phyloP scores from a whole-genome alignment of 73 alveolate species.

The Tetrahymena borealis region DNA sequence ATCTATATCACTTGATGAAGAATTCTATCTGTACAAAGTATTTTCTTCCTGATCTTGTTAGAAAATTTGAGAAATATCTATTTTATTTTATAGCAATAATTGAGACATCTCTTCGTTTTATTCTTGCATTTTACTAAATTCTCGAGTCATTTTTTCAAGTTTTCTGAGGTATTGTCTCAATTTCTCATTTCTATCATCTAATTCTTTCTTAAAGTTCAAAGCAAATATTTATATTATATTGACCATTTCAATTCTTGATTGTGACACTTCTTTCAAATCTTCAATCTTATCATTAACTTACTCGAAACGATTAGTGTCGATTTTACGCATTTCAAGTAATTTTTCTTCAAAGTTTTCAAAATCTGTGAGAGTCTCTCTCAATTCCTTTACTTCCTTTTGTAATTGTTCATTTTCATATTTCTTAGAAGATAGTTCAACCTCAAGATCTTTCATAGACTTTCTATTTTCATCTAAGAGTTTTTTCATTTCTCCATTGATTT shows the following conservation, averaged over 20 bases:
- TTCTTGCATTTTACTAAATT: not conserved
- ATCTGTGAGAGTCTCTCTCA: not conserved
- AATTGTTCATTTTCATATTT: not conserved
- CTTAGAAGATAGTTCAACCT: not conserved
- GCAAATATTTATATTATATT: not conserved
- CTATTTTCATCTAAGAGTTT: not conserved
- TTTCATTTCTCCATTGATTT: too few species aligned
- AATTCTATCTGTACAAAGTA: not conserved
- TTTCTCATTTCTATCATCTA: not conserved
- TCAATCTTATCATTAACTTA: not conserved
- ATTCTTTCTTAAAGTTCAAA: not conserved
- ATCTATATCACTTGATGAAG: not conserved
- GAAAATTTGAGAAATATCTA: not conserved
- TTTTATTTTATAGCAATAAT: not conserved
- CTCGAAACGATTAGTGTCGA: not conserved
- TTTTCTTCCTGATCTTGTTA: not conserved
- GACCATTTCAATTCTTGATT: not conserved
- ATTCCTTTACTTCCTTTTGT: not conserved
- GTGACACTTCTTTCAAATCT: not conserved
- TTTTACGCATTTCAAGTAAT: not conserved
- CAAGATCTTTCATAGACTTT: not conserved
- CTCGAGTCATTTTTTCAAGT: not conserved
- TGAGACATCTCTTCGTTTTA: not conserved
- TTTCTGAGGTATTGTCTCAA: not conserved
- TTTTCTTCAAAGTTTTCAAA: not conserved